Evolutionary conservation across 441 rosid species (phyloP).

Genomic region (Kokia cookei): DNA sequence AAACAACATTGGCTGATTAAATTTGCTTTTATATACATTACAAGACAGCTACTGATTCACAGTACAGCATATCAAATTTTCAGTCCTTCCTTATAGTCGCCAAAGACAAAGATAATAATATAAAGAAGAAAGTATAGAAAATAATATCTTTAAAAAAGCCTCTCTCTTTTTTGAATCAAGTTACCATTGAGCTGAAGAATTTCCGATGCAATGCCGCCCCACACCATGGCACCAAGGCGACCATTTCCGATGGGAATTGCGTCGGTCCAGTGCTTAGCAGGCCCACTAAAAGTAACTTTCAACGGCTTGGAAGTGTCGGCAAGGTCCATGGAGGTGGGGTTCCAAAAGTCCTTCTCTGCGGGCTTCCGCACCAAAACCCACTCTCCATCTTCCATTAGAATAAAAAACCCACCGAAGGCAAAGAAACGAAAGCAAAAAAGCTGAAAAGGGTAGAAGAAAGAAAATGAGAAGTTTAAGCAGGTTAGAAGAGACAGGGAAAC

Average conservation of each 20-base stretch:
- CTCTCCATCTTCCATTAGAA: conserved; percentile 30
- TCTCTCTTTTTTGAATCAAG: not conserved
- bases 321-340: conserved; percentile 23
- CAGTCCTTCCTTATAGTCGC: not conserved
- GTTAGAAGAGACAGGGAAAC: not conserved
- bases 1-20: not conserved
- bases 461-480: not conserved
- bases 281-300: conserved; percentile 53
- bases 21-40: not conserved
- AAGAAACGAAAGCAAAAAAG: conserved; percentile 8
- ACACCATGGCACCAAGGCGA: conserved; percentile 89
- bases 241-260: conserved; percentile 93
- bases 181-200: conserved; percentile 77
- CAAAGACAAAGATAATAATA: no score
- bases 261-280: conserved; percentile 81
- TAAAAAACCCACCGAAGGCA: conserved; percentile 4
- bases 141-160: not conserved
- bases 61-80: not conserved
- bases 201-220: conserved; percentile 79
- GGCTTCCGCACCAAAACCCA: conserved; percentile 51
- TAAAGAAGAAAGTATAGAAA: no score
- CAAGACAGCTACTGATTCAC: not conserved
- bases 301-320: conserved; percentile 36
- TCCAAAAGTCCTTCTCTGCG: conserved; percentile 45
- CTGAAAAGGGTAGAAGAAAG: not conserved